Conservation (phyloP, 257 asterid species). For the Ophiorrhiza pumila region DNA sequence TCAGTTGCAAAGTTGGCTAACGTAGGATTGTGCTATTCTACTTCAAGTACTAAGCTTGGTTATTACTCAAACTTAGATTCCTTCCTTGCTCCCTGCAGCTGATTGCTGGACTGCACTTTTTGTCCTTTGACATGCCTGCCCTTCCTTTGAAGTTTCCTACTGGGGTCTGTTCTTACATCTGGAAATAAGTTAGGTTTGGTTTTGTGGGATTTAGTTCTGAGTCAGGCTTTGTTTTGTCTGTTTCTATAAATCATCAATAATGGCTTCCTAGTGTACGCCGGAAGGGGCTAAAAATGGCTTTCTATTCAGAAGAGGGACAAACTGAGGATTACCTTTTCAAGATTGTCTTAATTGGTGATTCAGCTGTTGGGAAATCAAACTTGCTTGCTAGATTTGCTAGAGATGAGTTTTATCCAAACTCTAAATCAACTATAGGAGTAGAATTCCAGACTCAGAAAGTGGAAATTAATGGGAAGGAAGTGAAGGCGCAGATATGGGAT, state of each 20-base stretch:
- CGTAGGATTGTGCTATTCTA: constrained; percentile 8
- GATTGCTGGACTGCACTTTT: constrained; percentile 27
- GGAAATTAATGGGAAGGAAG: constrained; percentile 81
- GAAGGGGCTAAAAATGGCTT: constrained; percentile 57
- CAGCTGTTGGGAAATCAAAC: constrained; percentile 97
- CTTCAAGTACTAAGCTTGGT: constrained; percentile 15
- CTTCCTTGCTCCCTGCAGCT: constrained; percentile 24
- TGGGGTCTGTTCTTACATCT: constrained; percentile 6
- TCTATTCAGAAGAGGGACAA: constrained; percentile 50
- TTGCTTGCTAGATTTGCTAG: constrained; percentile 94
- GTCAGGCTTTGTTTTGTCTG: constrained; percentile 14
- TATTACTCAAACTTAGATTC: constrained; percentile 29
- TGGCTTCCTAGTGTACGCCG: constrained; percentile 33
- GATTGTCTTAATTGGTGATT: constrained; percentile 77
- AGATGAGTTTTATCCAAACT: constrained; percentile 83
- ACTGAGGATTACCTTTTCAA: constrained; percentile 85
- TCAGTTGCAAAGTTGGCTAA: constrained; percentile 8
- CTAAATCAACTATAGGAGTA: constrained; percentile 95
- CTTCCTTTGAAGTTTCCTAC: constrained; percentile 38
- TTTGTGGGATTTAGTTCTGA: constrained; percentile 10
- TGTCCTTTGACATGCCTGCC: constrained; percentile 26
- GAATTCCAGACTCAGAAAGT: constrained; percentile 95
- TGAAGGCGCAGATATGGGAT: constrained; percentile 97
- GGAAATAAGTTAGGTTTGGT: neutral
- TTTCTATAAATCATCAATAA: constrained; percentile 20